A percentile compares a stretch with the other conserved stretches of the same genome.
Evolutionary conservation across 2,329 filamentous ascomycete species (phyloP).

Genomic region (Pseudocercospora fijiensis): DNA sequence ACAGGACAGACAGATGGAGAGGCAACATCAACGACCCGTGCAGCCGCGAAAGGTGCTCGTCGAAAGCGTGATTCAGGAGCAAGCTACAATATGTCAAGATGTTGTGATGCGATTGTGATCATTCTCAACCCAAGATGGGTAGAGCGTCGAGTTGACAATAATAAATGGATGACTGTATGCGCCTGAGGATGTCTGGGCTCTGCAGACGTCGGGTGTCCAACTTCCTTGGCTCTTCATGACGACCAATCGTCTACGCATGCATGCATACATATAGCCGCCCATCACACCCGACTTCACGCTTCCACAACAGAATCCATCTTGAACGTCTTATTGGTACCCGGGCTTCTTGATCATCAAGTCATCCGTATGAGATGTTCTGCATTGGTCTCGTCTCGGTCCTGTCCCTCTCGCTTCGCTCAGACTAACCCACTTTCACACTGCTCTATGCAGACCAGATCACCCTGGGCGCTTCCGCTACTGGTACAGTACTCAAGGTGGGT

Average conservation of each 20-base stretch:
- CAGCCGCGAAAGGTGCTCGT: background rate
- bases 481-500: slow-evolving; percentile 5
- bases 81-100: background rate
- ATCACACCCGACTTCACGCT: slow-evolving; percentile 16
- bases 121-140: too few species aligned
- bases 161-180: too few species aligned
- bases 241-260: slow-evolving; percentile 11
- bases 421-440: background rate
- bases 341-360: background rate
- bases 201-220: background rate
- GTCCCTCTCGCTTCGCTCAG: background rate
- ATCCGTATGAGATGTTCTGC: slow-evolving; percentile 3
- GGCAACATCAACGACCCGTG: background rate
- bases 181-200: background rate
- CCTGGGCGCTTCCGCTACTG: slow-evolving; percentile 8
- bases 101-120: too few species aligned
- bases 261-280: slow-evolving; percentile 19
- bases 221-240: background rate
- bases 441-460: background rate
- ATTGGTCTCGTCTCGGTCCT: background rate
- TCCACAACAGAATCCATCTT: slow-evolving; percentile 12
- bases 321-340: slow-evolving; percentile 11
- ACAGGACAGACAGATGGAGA: too few species aligned
- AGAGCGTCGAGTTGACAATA: too few species aligned
- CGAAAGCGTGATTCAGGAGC: background rate